Base-by-base conservation (phyloP, 768 basidiomycete genomes). In the Strobilomyces echinocephalus region DNA sequence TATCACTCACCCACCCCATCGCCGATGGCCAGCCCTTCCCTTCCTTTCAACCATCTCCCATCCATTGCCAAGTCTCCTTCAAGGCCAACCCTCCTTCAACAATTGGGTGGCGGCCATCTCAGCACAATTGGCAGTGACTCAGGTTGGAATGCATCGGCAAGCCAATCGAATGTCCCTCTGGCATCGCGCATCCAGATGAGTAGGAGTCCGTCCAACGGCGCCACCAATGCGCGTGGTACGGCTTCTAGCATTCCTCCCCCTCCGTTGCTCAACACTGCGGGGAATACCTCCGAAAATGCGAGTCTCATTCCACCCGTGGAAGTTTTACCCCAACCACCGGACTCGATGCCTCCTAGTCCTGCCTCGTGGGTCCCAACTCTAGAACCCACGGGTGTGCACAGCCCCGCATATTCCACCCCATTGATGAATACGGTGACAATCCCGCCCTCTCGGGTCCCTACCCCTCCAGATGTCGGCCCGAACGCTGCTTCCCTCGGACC, bases 251-350 rank as follows among this genome's bases (percentile, higher is more conserved):
- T 49, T 15, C 50, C 28, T 16, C 45, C 39, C 15, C 36, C 45
- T 20, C n/a, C 33, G 16, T 46, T 52, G 6, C 59, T 52, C 12
- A 42, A 49, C 2, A 47, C 9, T 8, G 15, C 15, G 5, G 40
- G 44, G 14, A 42, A 8, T 34, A 1, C 30, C 12, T 7, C 26
- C 4, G 53, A 47, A 8, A 46, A 55, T n/a, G 41, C 48, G 15
- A 61, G 28, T 40, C 60, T 69, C 38, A 69, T 69, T 31, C 69
- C 68, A 34, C 68, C 68, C n/a, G 70, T 71, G 24, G 68, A 64
- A 52, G 39, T 68, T 35, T 40, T 71, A 20, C 44, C 54, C n/a
- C 49, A 52, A 40, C 35, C 33, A 38, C 30, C 50, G 10, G 65
- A 65, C 30, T 64, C 67, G 21, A 44, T 55, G 10, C 53, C 66